Evolutionary conservation across 768 basidiomycete genomes (phyloP), one percentile per base, ranked within the genome.

Genomic region (Rhizopogon vinicolor): DNA sequence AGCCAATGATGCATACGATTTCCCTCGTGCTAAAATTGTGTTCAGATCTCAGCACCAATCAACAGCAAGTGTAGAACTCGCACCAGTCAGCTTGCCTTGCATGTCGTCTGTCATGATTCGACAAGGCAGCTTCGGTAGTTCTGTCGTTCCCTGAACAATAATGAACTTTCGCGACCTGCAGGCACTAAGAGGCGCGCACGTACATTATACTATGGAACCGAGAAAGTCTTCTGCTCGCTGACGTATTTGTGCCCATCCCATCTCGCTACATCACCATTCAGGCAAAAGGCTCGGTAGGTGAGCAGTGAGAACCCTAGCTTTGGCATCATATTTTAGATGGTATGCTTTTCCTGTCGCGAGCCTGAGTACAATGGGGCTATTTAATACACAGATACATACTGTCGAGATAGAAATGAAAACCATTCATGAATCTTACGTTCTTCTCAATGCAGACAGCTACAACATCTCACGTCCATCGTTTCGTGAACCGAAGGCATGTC

Each of bases 231-330:
- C 29, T 6, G 49, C 44, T 19, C 13, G 49, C 43, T 19, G 12
- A 28, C 14, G 35, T 63, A 63, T 2, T 9, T 41, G 19, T 13
- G 12, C 2, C 63, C 63, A 33, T 58, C 12, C 63, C 62, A 64
- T 0, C 4, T 13, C 33, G 22, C 44, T 54, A 39, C 43, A 14
- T 51, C 19, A 5, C 45, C 52, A 40, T 41, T 3, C 5, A 50
- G 9, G 40, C 1, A 7, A 18, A 57, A 29, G 13, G 0, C 3
- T n/a, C 43, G 45, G 35, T 18, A 33, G 31, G 31, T 33, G 8
- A 33, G 10, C 25, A 25, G 25, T 25, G 25, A 4, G 25, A 25
- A 25, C 25, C 3, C 25, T 25, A 4, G 4, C 25, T 25, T 25
- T 25, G 25, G 25, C 25, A 25, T 25, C 25, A 25, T 25, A 25